Conservation (phyloP, 78 protist species). For the Speleostelium caveatum region DNA sequence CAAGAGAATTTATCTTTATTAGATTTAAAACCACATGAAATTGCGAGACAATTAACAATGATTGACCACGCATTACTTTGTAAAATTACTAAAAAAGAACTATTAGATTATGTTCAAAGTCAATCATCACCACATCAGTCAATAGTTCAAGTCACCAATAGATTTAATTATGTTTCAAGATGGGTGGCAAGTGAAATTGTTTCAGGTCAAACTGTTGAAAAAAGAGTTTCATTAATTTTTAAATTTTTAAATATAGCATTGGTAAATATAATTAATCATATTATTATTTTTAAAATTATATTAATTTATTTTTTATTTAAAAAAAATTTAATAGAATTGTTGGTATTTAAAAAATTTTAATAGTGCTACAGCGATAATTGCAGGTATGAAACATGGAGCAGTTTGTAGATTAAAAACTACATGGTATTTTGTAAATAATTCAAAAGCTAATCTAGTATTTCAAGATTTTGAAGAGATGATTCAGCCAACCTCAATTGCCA, state of each 20-base stretch:
- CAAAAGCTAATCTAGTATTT: constrained; percentile 31
- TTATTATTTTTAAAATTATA: not conserved
- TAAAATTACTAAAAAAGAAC: constrained; percentile 34
- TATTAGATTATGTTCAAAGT: constrained; percentile 18
- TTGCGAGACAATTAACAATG: constrained; percentile 68
- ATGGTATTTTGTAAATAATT: constrained; percentile 30
- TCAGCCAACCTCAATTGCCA: constrained; percentile 12
- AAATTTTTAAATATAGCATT: constrained; percentile 73
- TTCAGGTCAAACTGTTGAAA: constrained; percentile 9
- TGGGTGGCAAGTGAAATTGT: constrained; percentile 70
- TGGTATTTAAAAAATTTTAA: constrained; percentile 69
- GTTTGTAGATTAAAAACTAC: constrained; percentile 43
- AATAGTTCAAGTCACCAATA: constrained; percentile 18
- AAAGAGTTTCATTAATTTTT: constrained; percentile 34
- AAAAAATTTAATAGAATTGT: constrained; percentile 30
- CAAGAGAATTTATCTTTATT: not conserved
- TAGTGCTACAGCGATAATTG: constrained; percentile 65
- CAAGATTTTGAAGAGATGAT: constrained; percentile 62
- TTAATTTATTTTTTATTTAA: not conserved
- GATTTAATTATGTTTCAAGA: constrained; percentile 35
- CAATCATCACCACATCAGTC: constrained; percentile 53
- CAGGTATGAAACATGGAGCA: constrained; percentile 67
- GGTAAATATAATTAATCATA: constrained; percentile 5
- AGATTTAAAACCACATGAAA: constrained; percentile 60
- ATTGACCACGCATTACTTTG: constrained; percentile 30